Percentiles rank a stretch among this genome's conserved stretches.
Evolutionary conservation across 768 basidiomycete genomes (phyloP).

Genomic region (Tylopilus vinaceipallidus): DNA sequence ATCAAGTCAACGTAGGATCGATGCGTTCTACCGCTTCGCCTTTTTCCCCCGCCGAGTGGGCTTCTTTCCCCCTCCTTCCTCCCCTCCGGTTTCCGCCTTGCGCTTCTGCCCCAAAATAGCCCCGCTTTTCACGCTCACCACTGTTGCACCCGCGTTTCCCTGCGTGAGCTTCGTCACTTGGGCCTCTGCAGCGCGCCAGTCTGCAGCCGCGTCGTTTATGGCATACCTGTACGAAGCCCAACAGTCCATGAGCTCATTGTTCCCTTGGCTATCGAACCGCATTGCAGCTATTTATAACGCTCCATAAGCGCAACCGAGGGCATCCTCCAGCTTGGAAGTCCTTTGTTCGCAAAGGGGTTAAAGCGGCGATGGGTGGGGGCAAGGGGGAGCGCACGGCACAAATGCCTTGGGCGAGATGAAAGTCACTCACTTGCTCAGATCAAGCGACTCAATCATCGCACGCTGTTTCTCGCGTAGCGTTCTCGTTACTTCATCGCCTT

Average conservation of each 20-base stretch:
- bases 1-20: neutral
- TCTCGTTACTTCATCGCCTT: conserved; percentile 63
- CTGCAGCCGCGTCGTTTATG: conserved; percentile 65
- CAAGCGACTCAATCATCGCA: conserved; percentile 84
- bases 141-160: conserved; percentile 52
- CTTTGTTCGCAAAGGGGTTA: neutral
- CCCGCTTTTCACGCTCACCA: conserved; percentile 69
- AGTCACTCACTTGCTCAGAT: conserved; percentile 78
- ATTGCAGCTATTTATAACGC: neutral
- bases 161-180: conserved; percentile 58
- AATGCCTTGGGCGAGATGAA: neutral
- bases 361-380: conserved; percentile 7
- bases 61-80: conserved; percentile 44
- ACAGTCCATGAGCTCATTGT: neutral
- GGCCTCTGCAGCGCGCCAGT: conserved; percentile 75
- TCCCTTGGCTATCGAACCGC: neutral
- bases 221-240: conserved; percentile 53
- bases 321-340: neutral
- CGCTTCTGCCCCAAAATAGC: conserved; percentile 50
- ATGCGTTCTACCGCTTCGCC: conserved; percentile 28
- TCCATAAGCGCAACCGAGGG: neutral
- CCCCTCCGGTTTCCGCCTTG: conserved; percentile 42
- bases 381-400: neutral
- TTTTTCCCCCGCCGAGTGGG: conserved; percentile 47
- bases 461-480: conserved; percentile 67